A percentile compares a stretch with the other conserved stretches of the same genome.
Conservation (phyloP, 2,329 filamentous ascomycete species). For the Diaporthe longicolla region DNA sequence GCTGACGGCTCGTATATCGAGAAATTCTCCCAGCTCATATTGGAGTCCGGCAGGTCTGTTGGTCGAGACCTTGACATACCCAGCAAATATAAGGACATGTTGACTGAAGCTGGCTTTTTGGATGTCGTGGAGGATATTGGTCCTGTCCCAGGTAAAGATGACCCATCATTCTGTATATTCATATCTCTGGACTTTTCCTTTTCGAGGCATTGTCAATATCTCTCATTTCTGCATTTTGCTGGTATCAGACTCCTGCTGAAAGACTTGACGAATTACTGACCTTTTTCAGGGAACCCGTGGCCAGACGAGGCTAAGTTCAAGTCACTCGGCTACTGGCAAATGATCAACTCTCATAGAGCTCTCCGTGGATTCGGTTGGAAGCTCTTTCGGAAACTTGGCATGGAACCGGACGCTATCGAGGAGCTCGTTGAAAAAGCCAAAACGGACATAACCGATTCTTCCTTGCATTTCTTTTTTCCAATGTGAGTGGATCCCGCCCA, state of each 20-base stretch:
- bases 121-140: slow-evolving; percentile 49
- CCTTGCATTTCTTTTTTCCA: slow-evolving; percentile 48
- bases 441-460: slow-evolving; percentile 43
- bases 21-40: slow-evolving; percentile 16
- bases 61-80: slow-evolving; percentile 31
- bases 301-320: slow-evolving; percentile 48
- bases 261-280: background rate
- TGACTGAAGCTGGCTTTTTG: slow-evolving; percentile 49
- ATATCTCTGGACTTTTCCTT: background rate
- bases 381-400: slow-evolving; percentile 48
- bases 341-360: slow-evolving; percentile 50
- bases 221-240: background rate
- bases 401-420: slow-evolving; percentile 48
- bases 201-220: too few species aligned
- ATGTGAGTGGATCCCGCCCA: slow-evolving; percentile 40
- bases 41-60: slow-evolving; percentile 3
- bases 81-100: slow-evolving; percentile 28
- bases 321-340: slow-evolving; percentile 50
- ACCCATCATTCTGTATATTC: background rate
- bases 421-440: slow-evolving; percentile 46
- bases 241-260: background rate
- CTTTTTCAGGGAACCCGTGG: slow-evolving; percentile 50
- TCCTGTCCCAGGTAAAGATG: slow-evolving; percentile 35
- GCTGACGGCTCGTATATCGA: slow-evolving; percentile 24
- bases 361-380: slow-evolving; percentile 48